Conservation (phyloP, 441 rosid species). For the Dalechampia spathulata region DNA sequence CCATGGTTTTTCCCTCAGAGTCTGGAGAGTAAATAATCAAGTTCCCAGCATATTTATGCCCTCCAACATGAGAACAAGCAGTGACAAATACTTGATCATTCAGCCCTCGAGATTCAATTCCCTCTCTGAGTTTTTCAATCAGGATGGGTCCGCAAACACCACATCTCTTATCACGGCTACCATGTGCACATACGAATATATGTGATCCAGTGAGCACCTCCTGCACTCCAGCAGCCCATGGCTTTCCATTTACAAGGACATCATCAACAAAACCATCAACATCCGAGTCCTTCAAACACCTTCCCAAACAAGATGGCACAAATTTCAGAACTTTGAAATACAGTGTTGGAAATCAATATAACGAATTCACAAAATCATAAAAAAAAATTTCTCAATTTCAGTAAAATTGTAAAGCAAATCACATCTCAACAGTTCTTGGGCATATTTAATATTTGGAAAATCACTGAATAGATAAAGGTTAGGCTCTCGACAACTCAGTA, state of each 20-base stretch:
- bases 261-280: slow-evolving; percentile 75
- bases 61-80: slow-evolving; percentile 92
- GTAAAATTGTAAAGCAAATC: no score
- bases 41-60: slow-evolving; percentile 96
- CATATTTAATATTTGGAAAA: no score
- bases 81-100: slow-evolving; percentile 46
- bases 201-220: slow-evolving; percentile 59
- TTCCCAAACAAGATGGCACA: slow-evolving; percentile 15
- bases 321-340: background rate
- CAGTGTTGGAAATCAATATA: no score
- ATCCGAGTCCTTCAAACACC: slow-evolving; percentile 62
- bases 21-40: slow-evolving; percentile 63
- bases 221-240: slow-evolving; percentile 59
- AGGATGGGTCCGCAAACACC: slow-evolving; percentile 94
- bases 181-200: slow-evolving; percentile 87
- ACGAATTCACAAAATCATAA: no score
- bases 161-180: slow-evolving; percentile 82
- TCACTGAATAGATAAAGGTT: no score
- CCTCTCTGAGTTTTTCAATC: slow-evolving; percentile 57
- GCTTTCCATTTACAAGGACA: slow-evolving; percentile 79
- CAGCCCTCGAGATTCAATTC: slow-evolving; percentile 52
- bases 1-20: slow-evolving; percentile 51
- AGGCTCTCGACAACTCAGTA: no score
- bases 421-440: background rate
- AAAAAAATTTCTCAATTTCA: no score